A percentile compares a stretch with the other conserved stretches of the same genome.
These are phyloP conservation scores for Linnemannia exigua DNA, from an alignment of 192 early-diverging fungal genomes.

Conservation along the genomic window DNA sequence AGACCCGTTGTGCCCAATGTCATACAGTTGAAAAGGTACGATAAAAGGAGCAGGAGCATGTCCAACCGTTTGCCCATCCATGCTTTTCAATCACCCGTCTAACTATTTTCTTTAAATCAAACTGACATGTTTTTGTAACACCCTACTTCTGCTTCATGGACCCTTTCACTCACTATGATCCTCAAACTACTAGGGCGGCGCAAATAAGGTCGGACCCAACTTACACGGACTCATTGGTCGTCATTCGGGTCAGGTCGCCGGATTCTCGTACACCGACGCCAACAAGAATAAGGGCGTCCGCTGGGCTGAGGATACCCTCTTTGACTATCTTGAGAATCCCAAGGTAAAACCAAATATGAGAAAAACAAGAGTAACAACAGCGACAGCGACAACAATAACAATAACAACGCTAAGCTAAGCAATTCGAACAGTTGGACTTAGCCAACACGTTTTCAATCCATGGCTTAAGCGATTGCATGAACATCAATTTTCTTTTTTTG, in stretches of 20 bases:
- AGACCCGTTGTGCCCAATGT: conserved; percentile 99
- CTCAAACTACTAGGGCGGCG: conserved; percentile 65
- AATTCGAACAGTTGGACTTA: not conserved
- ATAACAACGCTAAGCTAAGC: not conserved
- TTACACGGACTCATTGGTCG: conserved; percentile 94
- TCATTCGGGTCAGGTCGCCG: conserved; percentile 86
- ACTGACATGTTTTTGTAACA: not conserved
- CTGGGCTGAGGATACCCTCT: conserved; percentile 95
- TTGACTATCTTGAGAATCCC: conserved; percentile 98
- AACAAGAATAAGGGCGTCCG: conserved; percentile 87
- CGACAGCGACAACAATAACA: not conserved
- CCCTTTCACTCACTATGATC: not conserved
- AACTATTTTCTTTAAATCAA: not conserved
- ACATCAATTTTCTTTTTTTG: not conserved
- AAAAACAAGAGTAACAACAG: not conserved
- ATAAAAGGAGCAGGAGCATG: no score
- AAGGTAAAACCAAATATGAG: conserved; percentile 71
- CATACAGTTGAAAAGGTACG: conserved; percentile 88
- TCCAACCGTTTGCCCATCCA: no score
- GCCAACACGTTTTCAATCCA: no score
- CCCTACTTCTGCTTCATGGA: no score
- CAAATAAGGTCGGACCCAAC: conserved; percentile 98
- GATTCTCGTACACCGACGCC: conserved; percentile 94
- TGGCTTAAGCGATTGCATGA: not conserved
- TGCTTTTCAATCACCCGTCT: no score